These are phyloP conservation scores for Ophiostoma perfectum DNA, from an alignment of 2,329 filamentous ascomycete genomes.

Conservation along the genomic window DNA sequence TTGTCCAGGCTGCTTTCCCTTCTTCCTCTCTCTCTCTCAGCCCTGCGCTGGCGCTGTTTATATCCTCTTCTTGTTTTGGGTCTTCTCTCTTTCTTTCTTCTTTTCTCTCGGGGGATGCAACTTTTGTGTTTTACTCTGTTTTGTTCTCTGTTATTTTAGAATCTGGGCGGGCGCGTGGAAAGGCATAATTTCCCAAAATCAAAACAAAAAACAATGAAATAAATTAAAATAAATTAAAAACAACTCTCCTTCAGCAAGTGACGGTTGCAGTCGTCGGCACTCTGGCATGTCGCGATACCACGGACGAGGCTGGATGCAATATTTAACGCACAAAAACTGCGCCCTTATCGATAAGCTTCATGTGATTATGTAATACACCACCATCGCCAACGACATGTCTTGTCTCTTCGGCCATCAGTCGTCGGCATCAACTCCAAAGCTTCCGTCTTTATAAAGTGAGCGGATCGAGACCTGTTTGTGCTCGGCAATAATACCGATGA, in stretches of 20 bases:
- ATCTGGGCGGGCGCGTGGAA: slow-evolving; percentile 18
- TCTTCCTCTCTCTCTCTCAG: background rate
- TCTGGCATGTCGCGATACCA: background rate
- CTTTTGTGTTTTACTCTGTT: slow-evolving; percentile 14
- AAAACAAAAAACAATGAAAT: slow-evolving; percentile 13
- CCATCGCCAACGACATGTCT: background rate
- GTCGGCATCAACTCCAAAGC: slow-evolving; percentile 32
- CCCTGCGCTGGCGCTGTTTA: slow-evolving; percentile 12
- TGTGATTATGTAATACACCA: background rate
- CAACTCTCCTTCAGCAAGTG: background rate
- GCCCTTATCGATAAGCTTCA: background rate
- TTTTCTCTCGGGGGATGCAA: slow-evolving; percentile 11
- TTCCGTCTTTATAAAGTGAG: slow-evolving; percentile 31
- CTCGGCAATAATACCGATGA: slow-evolving; percentile 38
- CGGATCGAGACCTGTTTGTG: slow-evolving; percentile 33
- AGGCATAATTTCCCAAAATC: slow-evolving; percentile 1
- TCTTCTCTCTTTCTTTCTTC: slow-evolving; percentile 3
- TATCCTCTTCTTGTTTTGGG: slow-evolving; percentile 11
- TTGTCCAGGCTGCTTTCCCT: background rate
- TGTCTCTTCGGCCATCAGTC: slow-evolving; percentile 17
- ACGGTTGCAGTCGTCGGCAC: background rate
- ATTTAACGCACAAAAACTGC: slow-evolving; percentile 1
- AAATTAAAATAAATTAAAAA: slow-evolving; percentile 9
- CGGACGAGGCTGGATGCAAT: background rate
- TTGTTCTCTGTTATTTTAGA: slow-evolving; percentile 18